Evolutionary conservation across 1,284 basidiomycete species (phyloP).

Genomic region (Ceratobasidium sp.): DNA sequence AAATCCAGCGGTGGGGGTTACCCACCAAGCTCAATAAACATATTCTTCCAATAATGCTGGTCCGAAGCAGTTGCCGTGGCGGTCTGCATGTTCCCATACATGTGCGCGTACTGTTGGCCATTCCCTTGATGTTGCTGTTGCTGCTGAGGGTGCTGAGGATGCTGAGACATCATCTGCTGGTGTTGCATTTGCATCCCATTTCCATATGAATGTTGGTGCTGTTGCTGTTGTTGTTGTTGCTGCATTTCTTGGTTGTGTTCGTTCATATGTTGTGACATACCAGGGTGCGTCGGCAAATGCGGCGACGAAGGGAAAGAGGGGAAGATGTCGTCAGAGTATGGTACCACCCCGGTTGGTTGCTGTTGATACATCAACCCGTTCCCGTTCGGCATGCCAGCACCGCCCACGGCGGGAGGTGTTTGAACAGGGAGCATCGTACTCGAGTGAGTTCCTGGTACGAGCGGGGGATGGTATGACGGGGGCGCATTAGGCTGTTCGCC

Average conservation of each 20-base stretch:
- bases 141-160: slow-evolving; percentile 9
- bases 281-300: slow-evolving; percentile 51
- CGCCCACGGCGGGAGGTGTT: neutral
- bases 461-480: slow-evolving; percentile 36
- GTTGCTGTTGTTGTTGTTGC: slow-evolving; percentile 8
- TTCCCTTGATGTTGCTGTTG: slow-evolving; percentile 12
- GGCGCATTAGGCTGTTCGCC: slow-evolving; percentile 22
- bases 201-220: slow-evolving; percentile 5
- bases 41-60: slow-evolving; percentile 39
- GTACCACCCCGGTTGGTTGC: slow-evolving; percentile 45
- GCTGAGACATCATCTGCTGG: slow-evolving; percentile 22
- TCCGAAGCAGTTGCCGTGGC: slow-evolving; percentile 30
- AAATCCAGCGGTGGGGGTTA: neutral
- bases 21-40: slow-evolving; percentile 39
- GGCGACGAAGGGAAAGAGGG: slow-evolving; percentile 56
- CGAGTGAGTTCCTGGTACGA: slow-evolving; percentile 5
- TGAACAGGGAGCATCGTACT: slow-evolving; percentile 1
- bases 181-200: slow-evolving; percentile 37
- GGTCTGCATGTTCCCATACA: slow-evolving; percentile 24
- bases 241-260: slow-evolving; percentile 33
- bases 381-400: slow-evolving; percentile 15
- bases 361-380: slow-evolving; percentile 30
- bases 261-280: slow-evolving; percentile 13
- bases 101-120: slow-evolving; percentile 11
- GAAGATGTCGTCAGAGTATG: slow-evolving; percentile 46